Conservation (phyloP, 306 rosid genomes). For the Urtica urens region DNA sequence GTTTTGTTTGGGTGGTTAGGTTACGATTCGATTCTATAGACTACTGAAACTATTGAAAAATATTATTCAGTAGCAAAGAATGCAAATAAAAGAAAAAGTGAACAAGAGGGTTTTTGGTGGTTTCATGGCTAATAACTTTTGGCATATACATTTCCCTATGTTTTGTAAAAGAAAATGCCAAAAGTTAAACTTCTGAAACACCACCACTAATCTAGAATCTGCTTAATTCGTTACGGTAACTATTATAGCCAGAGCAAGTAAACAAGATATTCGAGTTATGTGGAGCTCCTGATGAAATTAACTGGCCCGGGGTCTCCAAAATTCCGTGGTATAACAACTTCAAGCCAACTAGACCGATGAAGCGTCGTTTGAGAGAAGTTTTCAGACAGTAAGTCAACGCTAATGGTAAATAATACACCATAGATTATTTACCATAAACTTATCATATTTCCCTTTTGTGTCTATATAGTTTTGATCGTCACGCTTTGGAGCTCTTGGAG, state of each 20-base stretch:
- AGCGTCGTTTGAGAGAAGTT: conserved; percentile 37
- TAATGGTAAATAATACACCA: background rate
- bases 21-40: too few relatives aligned
- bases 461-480: conserved; percentile 34
- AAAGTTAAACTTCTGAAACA: too few relatives aligned
- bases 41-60: too few relatives aligned
- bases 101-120: too few relatives aligned
- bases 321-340: conserved; percentile 49
- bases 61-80: too few relatives aligned
- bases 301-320: conserved; percentile 48
- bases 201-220: too few relatives aligned
- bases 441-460: conserved; percentile 3
- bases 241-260: conserved; percentile 37
- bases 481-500: conserved; percentile 41
- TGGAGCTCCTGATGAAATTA: conserved; percentile 42
- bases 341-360: conserved; percentile 40
- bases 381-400: conserved; percentile 37
- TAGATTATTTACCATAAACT: background rate
- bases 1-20: too few relatives aligned
- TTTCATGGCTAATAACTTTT: too few relatives aligned
- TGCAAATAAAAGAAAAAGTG: too few relatives aligned
- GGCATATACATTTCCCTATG: too few relatives aligned
- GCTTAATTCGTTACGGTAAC: background rate
- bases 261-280: conserved; percentile 44
- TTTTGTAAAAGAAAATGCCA: too few relatives aligned